Evolutionary conservation across 257 asterid species (phyloP).

Genomic region (Nicotiana tabacum): DNA sequence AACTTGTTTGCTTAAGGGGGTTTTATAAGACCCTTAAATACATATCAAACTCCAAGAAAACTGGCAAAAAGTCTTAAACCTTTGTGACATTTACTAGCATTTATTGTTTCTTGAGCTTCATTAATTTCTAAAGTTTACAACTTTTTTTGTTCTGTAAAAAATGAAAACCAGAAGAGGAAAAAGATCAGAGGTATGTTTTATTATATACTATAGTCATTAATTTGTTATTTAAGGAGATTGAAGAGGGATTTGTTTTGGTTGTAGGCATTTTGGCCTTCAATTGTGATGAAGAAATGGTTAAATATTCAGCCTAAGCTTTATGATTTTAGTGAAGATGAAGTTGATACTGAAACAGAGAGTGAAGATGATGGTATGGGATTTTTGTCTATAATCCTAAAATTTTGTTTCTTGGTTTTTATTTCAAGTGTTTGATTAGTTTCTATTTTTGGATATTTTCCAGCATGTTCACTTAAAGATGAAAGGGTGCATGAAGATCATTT

Average conservation of each 20-base stretch:
- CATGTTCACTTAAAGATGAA: conserved; percentile 55
- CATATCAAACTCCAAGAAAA: conserved; percentile 17
- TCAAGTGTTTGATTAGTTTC: background rate
- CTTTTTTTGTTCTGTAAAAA: conserved; percentile 5
- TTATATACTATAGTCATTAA: background rate
- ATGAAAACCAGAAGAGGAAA: conserved; percentile 54
- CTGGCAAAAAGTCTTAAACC: conserved; percentile 8
- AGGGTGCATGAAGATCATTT: conserved; percentile 34
- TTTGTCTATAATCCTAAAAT: background rate
- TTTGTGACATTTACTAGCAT: conserved; percentile 5
- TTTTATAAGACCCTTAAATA: background rate
- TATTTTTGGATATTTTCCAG: conserved; percentile 22
- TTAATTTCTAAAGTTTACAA: conserved; percentile 4
- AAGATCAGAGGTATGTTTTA: conserved; percentile 51
- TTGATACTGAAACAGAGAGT: conserved; percentile 75
- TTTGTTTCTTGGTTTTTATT: background rate
- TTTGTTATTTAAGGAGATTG: background rate
- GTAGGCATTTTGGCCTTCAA: conserved; percentile 87
- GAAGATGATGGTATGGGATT: conserved; percentile 74
- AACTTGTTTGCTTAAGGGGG: background rate
- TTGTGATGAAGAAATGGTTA: conserved; percentile 95
- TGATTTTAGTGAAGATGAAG: conserved; percentile 94
- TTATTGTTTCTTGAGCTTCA: conserved; percentile 8
- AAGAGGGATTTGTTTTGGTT: background rate
- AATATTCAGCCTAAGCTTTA: conserved; percentile 67